Evolutionary conservation across 495 filamentous ascomycete species (phyloP).

Genomic region (Massariosphaeria phaeospora): DNA sequence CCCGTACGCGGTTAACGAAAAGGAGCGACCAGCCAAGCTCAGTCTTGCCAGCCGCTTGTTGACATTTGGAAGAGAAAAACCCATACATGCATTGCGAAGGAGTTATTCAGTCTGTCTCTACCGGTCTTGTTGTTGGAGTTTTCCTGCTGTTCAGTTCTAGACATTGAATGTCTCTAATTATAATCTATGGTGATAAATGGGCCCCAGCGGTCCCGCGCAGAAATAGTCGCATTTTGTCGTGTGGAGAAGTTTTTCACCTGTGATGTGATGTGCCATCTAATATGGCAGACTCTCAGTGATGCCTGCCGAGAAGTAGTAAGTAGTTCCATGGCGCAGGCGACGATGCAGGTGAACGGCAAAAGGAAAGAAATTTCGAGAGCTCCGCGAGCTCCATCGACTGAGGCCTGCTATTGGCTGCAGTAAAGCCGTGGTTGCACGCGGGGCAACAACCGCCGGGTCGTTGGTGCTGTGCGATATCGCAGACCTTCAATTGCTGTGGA

Average conservation of each 20-base stretch:
- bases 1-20: neutral
- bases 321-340: slow-evolving; percentile 2
- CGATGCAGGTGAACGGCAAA: slow-evolving; percentile 13
- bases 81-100: neutral
- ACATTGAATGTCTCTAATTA: slow-evolving; percentile 36
- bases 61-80: slow-evolving; percentile 2
- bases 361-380: slow-evolving; percentile 26
- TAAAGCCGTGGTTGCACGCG: too few species aligned
- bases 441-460: too few species aligned
- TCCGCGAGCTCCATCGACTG: slow-evolving; percentile 13
- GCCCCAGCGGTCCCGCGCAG: neutral
- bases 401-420: slow-evolving; percentile 8
- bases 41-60: slow-evolving; percentile 12
- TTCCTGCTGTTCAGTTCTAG: slow-evolving; percentile 20
- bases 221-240: slow-evolving; percentile 9
- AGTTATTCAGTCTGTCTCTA: neutral
- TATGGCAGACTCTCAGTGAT: too few species aligned
- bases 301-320: too few species aligned
- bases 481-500: too few species aligned
- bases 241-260: too few species aligned
- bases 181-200: slow-evolving; percentile 23
- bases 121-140: slow-evolving; percentile 1
- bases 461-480: too few species aligned
- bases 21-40: slow-evolving; percentile 23
- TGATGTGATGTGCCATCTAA: too few species aligned